Evolutionary conservation across 83 land plant species (phyloP).

Genomic region (Isoetes engelmannii): DNA sequence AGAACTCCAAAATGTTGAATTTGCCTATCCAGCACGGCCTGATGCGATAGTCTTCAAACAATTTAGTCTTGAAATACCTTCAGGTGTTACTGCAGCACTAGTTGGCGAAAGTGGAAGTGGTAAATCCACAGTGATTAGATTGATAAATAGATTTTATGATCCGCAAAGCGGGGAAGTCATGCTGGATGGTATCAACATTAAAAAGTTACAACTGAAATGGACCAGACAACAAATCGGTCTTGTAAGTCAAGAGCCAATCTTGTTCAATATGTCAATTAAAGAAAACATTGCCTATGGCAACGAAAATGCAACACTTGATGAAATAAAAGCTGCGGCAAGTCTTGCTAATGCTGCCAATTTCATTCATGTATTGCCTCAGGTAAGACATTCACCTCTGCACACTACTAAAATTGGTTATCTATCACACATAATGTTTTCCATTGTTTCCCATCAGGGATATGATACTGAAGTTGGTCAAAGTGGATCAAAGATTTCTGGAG

Average conservation of each 20-base stretch:
- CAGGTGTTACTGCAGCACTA: constrained; percentile 63
- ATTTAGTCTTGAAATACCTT: constrained; percentile 48
- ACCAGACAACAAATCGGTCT: constrained; percentile 59
- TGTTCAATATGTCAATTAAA: constrained; percentile 56
- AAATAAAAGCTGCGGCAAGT: constrained; percentile 56
- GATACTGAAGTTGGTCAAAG: constrained; percentile 36
- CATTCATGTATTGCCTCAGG: constrained; percentile 72
- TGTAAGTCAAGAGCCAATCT: constrained; percentile 81
- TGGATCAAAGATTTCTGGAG: constrained; percentile 39
- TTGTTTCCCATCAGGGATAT: constrained; percentile 16
- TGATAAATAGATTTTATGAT: constrained; percentile 76
- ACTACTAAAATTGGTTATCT: no score
- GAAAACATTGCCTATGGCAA: constrained; percentile 83
- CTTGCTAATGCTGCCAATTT: constrained; percentile 81
- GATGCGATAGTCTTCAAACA: constrained; percentile 60
- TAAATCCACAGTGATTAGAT: constrained; percentile 72
- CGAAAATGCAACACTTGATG: constrained; percentile 62
- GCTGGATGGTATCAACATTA: constrained; percentile 63
- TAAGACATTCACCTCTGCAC: constrained; percentile 5
- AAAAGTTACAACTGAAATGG: constrained; percentile 47
- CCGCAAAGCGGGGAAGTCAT: constrained; percentile 63
- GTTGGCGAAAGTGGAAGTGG: constrained; percentile 92
- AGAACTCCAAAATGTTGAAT: constrained; percentile 61
- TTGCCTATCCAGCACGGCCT: constrained; percentile 72
- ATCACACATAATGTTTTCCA: no score